A percentile compares a stretch with the other conserved stretches of the same genome.
Conservation (phyloP, 2,329 filamentous ascomycete genomes). For the Cordyceps militaris region DNA sequence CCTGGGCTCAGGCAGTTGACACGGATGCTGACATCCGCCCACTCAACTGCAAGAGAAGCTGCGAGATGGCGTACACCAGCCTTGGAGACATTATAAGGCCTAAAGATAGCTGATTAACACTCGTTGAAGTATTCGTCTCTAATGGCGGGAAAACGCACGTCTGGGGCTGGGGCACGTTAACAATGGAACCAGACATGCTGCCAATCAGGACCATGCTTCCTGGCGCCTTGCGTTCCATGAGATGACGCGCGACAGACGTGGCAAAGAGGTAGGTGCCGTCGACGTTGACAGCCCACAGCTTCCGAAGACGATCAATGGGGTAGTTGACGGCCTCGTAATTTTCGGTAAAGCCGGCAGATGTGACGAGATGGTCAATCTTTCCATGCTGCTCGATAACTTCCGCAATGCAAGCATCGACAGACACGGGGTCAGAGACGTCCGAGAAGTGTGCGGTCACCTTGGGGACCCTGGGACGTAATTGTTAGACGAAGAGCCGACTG, state of each 20-base stretch:
- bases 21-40: slow-evolving; percentile 79
- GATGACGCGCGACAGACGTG: slow-evolving; percentile 73
- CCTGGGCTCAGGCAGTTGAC: slow-evolving; percentile 95
- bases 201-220: slow-evolving; percentile 93
- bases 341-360: slow-evolving; percentile 93
- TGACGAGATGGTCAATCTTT: slow-evolving; percentile 86
- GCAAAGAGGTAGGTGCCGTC: slow-evolving; percentile 88
- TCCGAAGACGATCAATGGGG: slow-evolving; percentile 82
- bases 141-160: slow-evolving; percentile 44
- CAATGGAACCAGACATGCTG: slow-evolving; percentile 88
- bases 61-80: slow-evolving; percentile 86
- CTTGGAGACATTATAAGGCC: slow-evolving; percentile 87
- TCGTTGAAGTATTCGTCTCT: neutral
- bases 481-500: neutral
- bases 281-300: slow-evolving; percentile 92
- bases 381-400: slow-evolving; percentile 56
- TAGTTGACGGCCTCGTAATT: slow-evolving; percentile 91
- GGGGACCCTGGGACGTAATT: slow-evolving; percentile 51
- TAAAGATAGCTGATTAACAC: slow-evolving; percentile 21
- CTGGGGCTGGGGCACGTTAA: slow-evolving; percentile 93
- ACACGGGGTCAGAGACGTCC: slow-evolving; percentile 75
- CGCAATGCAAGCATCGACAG: slow-evolving; percentile 65
- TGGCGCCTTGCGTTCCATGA: slow-evolving; percentile 71
- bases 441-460: slow-evolving; percentile 85
- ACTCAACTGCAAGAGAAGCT: slow-evolving; percentile 84